Evolutionary conservation across 768 basidiomycete species (phyloP).

Genomic region (Kwoniella botswanensis): DNA sequence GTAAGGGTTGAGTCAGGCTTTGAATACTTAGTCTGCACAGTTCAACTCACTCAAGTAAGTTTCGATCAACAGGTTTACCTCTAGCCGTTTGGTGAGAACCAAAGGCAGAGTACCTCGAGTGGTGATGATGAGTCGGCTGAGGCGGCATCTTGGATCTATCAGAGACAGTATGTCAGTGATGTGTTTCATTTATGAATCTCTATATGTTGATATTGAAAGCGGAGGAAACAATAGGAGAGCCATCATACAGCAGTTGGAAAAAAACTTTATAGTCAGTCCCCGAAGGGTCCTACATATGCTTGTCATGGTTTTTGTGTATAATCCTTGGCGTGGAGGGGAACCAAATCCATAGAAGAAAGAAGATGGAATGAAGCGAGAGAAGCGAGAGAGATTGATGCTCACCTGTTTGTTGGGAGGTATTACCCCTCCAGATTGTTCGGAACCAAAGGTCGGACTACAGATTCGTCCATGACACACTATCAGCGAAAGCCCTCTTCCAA

Average conservation of each 20-base stretch:
- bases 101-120: constrained; percentile 7
- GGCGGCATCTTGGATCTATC: constrained; percentile 21
- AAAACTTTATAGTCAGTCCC: constrained; percentile 47
- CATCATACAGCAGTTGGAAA: constrained; percentile 49
- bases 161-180: background rate
- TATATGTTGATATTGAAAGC: background rate
- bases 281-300: constrained; percentile 57
- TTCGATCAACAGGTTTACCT: constrained; percentile 7
- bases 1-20: background rate
- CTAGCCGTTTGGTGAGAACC: background rate
- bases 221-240: constrained; percentile 12
- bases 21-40: no score
- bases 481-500: no score
- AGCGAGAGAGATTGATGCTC: constrained; percentile 4
- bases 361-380: constrained; percentile 2
- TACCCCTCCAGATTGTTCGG: constrained; percentile 1
- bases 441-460: background rate
- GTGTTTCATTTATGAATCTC: no score
- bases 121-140: background rate
- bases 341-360: background rate
- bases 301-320: constrained; percentile 51
- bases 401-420: constrained; percentile 6
- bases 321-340: constrained; percentile 41
- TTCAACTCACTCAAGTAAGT: constrained; percentile 22
- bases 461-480: no score